Evolutionary conservation across 1,284 basidiomycete genomes (phyloP), one percentile per base, ranked within the genome.

Genomic region (Ganoderma lucidum): DNA sequence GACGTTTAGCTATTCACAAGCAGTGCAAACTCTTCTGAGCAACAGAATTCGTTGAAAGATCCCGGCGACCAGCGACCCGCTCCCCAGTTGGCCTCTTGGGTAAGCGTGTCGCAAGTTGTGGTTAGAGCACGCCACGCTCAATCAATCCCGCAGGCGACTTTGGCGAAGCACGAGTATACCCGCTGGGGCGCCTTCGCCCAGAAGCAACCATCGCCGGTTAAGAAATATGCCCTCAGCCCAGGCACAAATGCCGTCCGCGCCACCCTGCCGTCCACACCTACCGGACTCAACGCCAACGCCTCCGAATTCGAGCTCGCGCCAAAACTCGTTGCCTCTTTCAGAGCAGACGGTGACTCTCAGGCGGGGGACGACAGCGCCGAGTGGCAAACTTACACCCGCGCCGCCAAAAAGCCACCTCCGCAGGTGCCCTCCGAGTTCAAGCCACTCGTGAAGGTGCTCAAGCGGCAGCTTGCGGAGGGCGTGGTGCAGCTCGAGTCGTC

Each of bases 391-490:
- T 64, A 45, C 63, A 32, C 69, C 5, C 69, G 67, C 55, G 67
- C 62, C 3, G 64, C 66, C 45, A 72, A 66, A 66, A 70, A 70
- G 60, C 66, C 48, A 3, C 56, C 69, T 8, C 35, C 58, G 17
- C 58, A 60, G 39, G n/a, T 74, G 37, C 70, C 75, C 19, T 15
- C 68, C 45, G 70, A 70, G 68, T 78, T 76, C 74, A 68, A 71
- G 70, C 70, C 74, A 59, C 75, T 80, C 62, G 75, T 80, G 58
- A 72, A 71, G 66, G 73, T 78, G 53, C 73, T 81, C 56, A 73
- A 74, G 67, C 69, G 66, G 63, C 80, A 80, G 74, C 81, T 78
- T 63, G 68, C 74, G 32, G 78, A 78, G 45, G 87, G 78, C 51
- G 66, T 68, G 53, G 63, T 60, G 32, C 68, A 73, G 59, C 70